Evolutionary conservation across 306 rosid genomes (phyloP).

Genomic region (Rosa lucieae): DNA sequence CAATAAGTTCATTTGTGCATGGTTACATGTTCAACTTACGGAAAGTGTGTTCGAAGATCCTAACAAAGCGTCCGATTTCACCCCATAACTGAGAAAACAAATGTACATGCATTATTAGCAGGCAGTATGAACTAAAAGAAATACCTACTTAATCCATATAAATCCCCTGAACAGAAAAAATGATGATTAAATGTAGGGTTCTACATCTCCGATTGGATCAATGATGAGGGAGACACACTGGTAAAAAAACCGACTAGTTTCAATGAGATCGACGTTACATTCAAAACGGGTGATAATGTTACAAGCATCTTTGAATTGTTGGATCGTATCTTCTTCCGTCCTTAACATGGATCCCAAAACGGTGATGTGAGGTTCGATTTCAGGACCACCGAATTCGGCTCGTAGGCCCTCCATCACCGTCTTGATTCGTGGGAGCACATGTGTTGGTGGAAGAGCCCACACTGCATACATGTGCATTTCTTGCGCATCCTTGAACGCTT

Average conservation of each 20-base stretch:
- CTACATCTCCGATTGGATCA: not conserved
- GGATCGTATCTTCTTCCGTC: not conserved
- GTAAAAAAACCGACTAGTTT: not conserved
- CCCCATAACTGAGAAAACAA: not conserved
- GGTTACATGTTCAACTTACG: not conserved
- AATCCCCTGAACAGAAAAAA: too few relatives aligned
- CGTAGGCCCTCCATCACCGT: slow-evolving; percentile 54
- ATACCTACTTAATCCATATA: too few relatives aligned
- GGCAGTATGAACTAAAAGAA: not conserved
- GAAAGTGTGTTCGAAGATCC: not conserved
- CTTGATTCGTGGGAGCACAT: slow-evolving; percentile 20
- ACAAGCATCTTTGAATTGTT: not conserved
- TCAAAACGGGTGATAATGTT: not conserved
- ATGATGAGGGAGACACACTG: not conserved
- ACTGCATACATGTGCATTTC: slow-evolving; percentile 45
- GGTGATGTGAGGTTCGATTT: slow-evolving; percentile 75
- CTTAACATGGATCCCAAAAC: slow-evolving; percentile 55
- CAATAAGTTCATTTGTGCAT: too few relatives aligned
- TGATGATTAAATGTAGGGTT: not conserved
- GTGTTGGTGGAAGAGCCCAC: slow-evolving; percentile 68
- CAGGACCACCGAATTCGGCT: slow-evolving; percentile 68
- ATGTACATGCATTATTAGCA: not conserved
- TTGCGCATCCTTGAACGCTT: not conserved
- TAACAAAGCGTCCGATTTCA: not conserved
- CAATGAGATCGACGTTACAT: not conserved